Conservation (phyloP, 2,329 filamentous ascomycete species). For the Beauveria sp. region DNA sequence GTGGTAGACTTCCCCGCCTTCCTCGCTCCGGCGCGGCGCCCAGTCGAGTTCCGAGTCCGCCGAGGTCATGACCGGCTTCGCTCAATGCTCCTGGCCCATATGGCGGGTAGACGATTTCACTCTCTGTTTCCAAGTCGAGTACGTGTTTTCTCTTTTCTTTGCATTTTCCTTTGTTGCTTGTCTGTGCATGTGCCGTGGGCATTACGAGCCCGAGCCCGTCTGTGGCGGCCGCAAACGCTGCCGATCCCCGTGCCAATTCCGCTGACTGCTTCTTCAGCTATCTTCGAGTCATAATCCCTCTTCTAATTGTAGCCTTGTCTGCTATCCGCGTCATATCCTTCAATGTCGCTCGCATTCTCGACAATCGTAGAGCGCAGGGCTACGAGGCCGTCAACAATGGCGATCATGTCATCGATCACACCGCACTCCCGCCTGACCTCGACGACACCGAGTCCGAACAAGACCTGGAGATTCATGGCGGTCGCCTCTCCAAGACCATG, state of each 20-base stretch:
- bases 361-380: background rate
- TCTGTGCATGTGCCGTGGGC: too few relatives aligned
- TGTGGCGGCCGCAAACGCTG: background rate
- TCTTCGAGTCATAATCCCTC: conserved; percentile 16
- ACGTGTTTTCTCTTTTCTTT: background rate
- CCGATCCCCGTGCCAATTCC: background rate
- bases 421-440: conserved; percentile 42
- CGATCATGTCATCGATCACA: conserved; percentile 30
- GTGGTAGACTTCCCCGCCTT: background rate
- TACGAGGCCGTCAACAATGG: background rate
- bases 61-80: conserved; percentile 37
- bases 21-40: background rate
- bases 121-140: conserved; percentile 39
- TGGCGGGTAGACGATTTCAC: conserved; percentile 59
- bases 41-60: background rate
- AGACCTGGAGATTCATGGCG: conserved; percentile 47
- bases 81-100: conserved; percentile 48
- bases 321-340: conserved; percentile 2
- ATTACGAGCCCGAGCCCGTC: too few relatives aligned
- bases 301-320: background rate
- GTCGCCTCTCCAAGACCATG: conserved; percentile 51
- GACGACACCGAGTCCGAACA: conserved; percentile 34
- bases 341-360: background rate
- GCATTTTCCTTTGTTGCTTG: background rate
- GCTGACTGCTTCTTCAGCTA: conserved; percentile 21